Evolutionary conservation across 345 rosid species (phyloP).

Genomic region (Streptanthus diversifolius): DNA sequence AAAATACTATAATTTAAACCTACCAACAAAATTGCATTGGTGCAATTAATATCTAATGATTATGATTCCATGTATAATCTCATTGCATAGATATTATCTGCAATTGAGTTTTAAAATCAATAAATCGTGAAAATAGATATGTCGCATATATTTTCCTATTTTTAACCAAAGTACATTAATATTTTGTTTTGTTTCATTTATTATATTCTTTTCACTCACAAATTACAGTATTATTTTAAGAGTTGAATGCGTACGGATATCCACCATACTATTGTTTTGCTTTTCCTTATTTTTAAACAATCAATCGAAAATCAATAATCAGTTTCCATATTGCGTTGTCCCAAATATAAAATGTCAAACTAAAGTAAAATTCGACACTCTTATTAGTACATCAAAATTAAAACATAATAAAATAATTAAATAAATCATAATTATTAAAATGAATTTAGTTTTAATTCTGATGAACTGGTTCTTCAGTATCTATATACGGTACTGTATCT

Average conservation of each 20-base stretch:
- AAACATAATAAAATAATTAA: neutral
- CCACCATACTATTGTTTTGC: neutral
- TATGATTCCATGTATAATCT: constrained; percentile 12
- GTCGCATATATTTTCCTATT: neutral
- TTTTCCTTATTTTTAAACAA: neutral
- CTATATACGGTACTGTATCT: too few relatives aligned
- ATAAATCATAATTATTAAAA: neutral
- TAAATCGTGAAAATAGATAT: neutral
- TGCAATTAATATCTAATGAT: constrained; percentile 19
- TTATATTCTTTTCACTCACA: neutral
- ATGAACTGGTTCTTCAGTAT: neutral
- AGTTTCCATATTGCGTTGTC: neutral
- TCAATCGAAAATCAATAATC: neutral
- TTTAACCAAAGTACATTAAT: neutral
- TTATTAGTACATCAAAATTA: neutral
- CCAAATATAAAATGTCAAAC: neutral
- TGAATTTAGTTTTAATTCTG: neutral
- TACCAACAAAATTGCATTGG: constrained; percentile 25
- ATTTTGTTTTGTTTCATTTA: neutral
- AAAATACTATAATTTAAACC: neutral
- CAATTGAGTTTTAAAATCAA: neutral
- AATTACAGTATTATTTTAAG: neutral
- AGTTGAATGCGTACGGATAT: neutral
- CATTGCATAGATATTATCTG: neutral
- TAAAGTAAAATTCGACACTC: neutral